These are phyloP conservation scores for Leccinum disarticulatum DNA, from an alignment of 768 basidiomycete genomes.

Conservation along the genomic window DNA sequence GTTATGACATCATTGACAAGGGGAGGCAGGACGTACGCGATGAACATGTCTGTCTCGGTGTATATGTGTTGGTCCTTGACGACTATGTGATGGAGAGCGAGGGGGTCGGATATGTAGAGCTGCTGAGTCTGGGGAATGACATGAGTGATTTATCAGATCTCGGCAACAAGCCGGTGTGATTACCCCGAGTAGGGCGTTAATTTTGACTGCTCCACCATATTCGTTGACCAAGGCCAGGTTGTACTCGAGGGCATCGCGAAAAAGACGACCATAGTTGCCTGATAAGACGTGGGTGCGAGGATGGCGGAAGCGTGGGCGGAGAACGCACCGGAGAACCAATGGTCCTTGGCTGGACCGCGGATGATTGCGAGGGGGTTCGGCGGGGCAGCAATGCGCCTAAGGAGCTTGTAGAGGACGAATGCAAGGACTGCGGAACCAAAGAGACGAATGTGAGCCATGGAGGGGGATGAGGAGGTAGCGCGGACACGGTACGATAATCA, in stretches of 20 bases:
- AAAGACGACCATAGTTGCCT: slow-evolving; percentile 36
- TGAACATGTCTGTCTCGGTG: slow-evolving; percentile 38
- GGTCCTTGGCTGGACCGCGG: slow-evolving; percentile 33
- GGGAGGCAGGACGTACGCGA: slow-evolving; percentile 21
- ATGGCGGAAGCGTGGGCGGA: too few relatives aligned
- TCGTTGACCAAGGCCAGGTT: slow-evolving; percentile 28
- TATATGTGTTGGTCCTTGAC: slow-evolving; percentile 38
- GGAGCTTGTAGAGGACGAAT: slow-evolving; percentile 20
- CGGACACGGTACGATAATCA: neutral
- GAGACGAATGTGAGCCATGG: slow-evolving; percentile 6
- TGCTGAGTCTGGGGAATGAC: slow-evolving; percentile 19
- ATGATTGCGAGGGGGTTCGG: slow-evolving; percentile 23
- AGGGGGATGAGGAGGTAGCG: neutral
- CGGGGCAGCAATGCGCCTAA: slow-evolving; percentile 6
- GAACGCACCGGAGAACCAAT: slow-evolving; percentile 35
- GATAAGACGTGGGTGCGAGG: neutral
- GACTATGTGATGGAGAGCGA: slow-evolving; percentile 37
- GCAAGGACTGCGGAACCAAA: slow-evolving; percentile 7
- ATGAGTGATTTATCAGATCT: neutral
- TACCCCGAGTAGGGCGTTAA: slow-evolving; percentile 38
- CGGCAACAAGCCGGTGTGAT: neutral
- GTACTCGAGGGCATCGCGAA: slow-evolving; percentile 34
- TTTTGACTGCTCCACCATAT: slow-evolving; percentile 37
- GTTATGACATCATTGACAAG: neutral
- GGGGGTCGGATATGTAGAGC: slow-evolving; percentile 39